Evolutionary conservation across 192 early-diverging fungal species (phyloP), one percentile per base, ranked within the genome.

Genomic region (Coemansia sp.): DNA sequence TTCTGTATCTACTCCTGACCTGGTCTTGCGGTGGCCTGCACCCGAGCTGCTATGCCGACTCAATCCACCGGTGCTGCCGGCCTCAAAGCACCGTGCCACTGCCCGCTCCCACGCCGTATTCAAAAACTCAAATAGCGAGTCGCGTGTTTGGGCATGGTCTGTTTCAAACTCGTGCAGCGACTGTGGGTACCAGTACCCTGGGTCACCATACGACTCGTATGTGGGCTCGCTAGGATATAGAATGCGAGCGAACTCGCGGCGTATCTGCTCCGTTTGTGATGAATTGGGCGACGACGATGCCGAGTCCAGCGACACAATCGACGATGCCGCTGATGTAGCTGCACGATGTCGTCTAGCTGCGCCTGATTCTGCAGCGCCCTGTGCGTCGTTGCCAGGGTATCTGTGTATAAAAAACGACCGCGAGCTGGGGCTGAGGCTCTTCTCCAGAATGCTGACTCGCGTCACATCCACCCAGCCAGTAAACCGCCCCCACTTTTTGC

Each of bases 171-270:
- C 75, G 57, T 78, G 69, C 58, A 72, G 50, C 28, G 68, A 78
- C 61, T 78, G 75, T 18, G 75, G 75, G 55, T 68, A 68, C 75
- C 75, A 78, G 62, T 78, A 78, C 6, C 65, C 69, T 10, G 67
- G 64, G 40, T 78, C 70, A 16, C 70, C 75, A 31, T 78, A 77
- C 18, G 73, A 70, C 53, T 77, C 73, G 36, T 76, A 68, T 9
- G 63, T 65, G 3, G 73, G 36, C 56, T 77, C 73, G 47, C 28
- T 54, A 4, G 73, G 73, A 23, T 77, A 77, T 41, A 77, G 45
- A 28, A 77, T 77, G 23, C 68, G 62, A 18, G 73, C 43, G 63
- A 77, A 77, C 57, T 69, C 68, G 3, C 62, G 58, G 42, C 66
- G 73, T 35, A 70, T 26, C 51, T 49, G 57, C 20, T 77, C 73